Evolutionary conservation across 306 rosid genomes (phyloP), one percentile per base, ranked within the genome.

Genomic region (Fagus crenata): DNA sequence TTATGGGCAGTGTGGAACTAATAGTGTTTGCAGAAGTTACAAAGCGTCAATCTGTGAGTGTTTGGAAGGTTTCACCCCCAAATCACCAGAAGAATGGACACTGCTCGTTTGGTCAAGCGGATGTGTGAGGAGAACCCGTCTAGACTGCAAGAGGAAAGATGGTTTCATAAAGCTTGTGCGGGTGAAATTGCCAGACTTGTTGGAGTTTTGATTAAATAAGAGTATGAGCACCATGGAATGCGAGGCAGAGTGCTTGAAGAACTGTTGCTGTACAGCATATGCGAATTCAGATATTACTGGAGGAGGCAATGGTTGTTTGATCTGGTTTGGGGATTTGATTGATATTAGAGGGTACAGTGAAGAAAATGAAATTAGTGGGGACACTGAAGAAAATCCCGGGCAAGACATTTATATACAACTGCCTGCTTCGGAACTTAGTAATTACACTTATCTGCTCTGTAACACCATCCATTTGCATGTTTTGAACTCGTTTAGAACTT

Each of bases 231-330:
- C 60, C 4, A 42, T 76, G 42, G 88, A 79, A 43, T 86, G 86
- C 67, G 18, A 69, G 79, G 59, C 43, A 22, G 4, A 9, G 15
- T 86, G 89, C 59, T 36, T 49, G 69, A 71, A 77, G 17, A 81
- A 81, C 72, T 86, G 89, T 32, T 41, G 72, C 6, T 82, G 86
- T 49, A 7, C 41, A 68, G 82, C 86, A 35, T 85, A 76, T 74
- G 32, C 86, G 31, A 49, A 53, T 65, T 67, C 71, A 13, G 76
- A 75, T 22, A n/a, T 73, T 35, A 59, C 46, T 46, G 5, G 67
- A 35, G 77, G 80, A 31, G 80, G 84, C 6, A 77, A 79, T 61
- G 88, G 86, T 17, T 87, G 88, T 65, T 1, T 82, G 35, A 32
- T 82, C 68, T 80, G 88, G 87, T 79, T 78, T 11, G n/a, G 56